Percentiles rank a stretch among this genome's conserved stretches.
Conservation (phyloP, 371 early-diverging fungal genomes). For the Lichtheimia corymbifera region DNA sequence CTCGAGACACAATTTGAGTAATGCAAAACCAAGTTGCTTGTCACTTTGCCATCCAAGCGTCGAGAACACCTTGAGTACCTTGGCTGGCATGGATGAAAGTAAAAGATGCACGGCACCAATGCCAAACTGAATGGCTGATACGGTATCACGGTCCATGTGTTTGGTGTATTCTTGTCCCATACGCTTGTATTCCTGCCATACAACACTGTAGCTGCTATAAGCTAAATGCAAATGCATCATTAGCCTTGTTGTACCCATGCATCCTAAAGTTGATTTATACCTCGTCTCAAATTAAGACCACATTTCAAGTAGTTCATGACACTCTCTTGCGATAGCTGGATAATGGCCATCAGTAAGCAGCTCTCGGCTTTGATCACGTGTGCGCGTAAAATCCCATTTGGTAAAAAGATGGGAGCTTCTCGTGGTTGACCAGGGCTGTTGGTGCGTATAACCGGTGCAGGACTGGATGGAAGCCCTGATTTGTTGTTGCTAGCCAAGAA, state of each 20-base stretch:
- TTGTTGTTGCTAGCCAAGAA: constrained; percentile 25
- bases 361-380: constrained; percentile 62
- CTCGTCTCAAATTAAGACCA: constrained; percentile 62
- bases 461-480: constrained; percentile 27
- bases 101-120: constrained; percentile 64
- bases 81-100: constrained; percentile 59
- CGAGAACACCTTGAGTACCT: constrained; percentile 55
- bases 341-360: constrained; percentile 53
- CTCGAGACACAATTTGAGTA: constrained; percentile 54
- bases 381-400: constrained; percentile 60
- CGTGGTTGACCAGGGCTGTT: constrained; percentile 18
- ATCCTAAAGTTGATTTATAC: constrained; percentile 23
- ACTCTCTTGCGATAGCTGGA: constrained; percentile 63
- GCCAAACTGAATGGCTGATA: constrained; percentile 54
- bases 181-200: constrained; percentile 53
- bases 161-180: constrained; percentile 51
- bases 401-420: constrained; percentile 31
- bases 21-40: constrained; percentile 58
- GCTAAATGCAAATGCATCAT: constrained; percentile 17
- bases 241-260: not conserved
- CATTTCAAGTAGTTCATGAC: constrained; percentile 58
- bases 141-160: constrained; percentile 49
- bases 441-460: constrained; percentile 24
- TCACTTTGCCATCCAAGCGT: constrained; percentile 60
- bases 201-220: constrained; percentile 45